These are phyloP conservation scores for Aspergillus sp. DNA, from an alignment of 2,329 filamentous ascomycete genomes.

Conservation along the genomic window DNA sequence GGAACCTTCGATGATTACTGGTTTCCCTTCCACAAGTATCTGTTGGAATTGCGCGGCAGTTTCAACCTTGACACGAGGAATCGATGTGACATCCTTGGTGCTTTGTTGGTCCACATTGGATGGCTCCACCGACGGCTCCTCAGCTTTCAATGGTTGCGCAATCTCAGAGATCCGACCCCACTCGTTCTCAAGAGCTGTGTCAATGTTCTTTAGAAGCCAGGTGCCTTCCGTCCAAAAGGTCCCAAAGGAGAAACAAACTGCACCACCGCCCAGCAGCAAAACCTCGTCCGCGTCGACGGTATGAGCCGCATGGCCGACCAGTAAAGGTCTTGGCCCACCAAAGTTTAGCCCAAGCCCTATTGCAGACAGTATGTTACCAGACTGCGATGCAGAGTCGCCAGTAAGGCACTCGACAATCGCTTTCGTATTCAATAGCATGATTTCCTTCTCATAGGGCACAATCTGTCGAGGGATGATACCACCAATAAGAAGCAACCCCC, in stretches of 20 bases:
- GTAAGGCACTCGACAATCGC: constrained; percentile 22
- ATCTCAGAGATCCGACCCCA: constrained; percentile 35
- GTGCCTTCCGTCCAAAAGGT: constrained; percentile 74
- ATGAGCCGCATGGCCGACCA: constrained; percentile 67
- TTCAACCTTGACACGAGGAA: constrained; percentile 57
- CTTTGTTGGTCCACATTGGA: constrained; percentile 17
- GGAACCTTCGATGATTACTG: constrained; percentile 65
- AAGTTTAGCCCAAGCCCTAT: constrained; percentile 29
- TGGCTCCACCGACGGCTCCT: neutral
- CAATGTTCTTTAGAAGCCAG: constrained; percentile 48
- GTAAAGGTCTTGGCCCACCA: constrained; percentile 60
- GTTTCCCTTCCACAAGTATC: constrained; percentile 60
- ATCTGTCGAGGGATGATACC: constrained; percentile 48
- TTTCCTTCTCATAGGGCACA: constrained; percentile 53
- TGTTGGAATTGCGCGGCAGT: constrained; percentile 60
- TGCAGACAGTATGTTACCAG: constrained; percentile 28
- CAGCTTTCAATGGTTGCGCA: constrained; percentile 15
- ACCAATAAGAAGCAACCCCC: constrained; percentile 54
- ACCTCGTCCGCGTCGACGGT: constrained; percentile 52
- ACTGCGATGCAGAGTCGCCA: constrained; percentile 18
- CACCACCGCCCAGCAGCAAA: constrained; percentile 74
- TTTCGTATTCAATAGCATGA: constrained; percentile 46
- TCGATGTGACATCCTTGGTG: constrained; percentile 24
- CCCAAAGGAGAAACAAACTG: constrained; percentile 88
- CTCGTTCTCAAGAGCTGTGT: constrained; percentile 27